Evolutionary conservation across 352 stramenopile genomes (phyloP).

Genomic region (Thalassiosira ordinaria): DNA sequence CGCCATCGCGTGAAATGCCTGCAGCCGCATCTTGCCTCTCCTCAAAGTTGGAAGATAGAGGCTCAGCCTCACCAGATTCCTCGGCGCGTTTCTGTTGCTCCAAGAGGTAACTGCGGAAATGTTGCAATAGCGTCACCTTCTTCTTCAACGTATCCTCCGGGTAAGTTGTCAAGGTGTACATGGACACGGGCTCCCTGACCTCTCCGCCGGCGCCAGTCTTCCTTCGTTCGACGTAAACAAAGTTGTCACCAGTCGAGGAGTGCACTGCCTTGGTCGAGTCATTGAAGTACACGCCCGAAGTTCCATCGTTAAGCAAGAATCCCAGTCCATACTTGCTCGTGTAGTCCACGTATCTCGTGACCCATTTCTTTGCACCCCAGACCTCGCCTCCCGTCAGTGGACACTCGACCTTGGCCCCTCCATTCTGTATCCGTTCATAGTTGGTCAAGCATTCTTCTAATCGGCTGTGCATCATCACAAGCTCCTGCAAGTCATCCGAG

Average conservation of each 20-base stretch:
- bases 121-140: slow-evolving; percentile 97
- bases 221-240: slow-evolving; percentile 95
- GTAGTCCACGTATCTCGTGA: slow-evolving; percentile 98
- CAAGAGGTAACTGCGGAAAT: slow-evolving; percentile 97
- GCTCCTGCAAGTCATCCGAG: slow-evolving; percentile 61
- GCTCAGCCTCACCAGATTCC: slow-evolving; percentile 38
- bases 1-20: no score
- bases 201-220: slow-evolving; percentile 45
- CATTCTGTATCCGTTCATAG: slow-evolving; percentile 56
- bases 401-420: slow-evolving; percentile 44
- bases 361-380: slow-evolving; percentile 89
- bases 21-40: slow-evolving; percentile 21
- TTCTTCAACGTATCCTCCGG: slow-evolving; percentile 91
- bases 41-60: slow-evolving; percentile 41
- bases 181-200: slow-evolving; percentile 44
- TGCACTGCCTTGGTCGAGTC: slow-evolving; percentile 98
- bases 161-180: slow-evolving; percentile 84
- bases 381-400: slow-evolving; percentile 33
- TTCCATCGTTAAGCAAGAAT: slow-evolving; percentile 96
- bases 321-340: slow-evolving; percentile 99
- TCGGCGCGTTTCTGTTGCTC: slow-evolving; percentile 86
- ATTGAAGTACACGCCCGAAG: slow-evolving; percentile 97
- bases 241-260: slow-evolving; percentile 87
- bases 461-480: slow-evolving; percentile 78
- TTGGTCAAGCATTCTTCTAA: slow-evolving; percentile 63